phyloP scores from a whole-genome alignment of 2,329 filamentous ascomycete genomes.

The Neobulgaria alba region DNA sequence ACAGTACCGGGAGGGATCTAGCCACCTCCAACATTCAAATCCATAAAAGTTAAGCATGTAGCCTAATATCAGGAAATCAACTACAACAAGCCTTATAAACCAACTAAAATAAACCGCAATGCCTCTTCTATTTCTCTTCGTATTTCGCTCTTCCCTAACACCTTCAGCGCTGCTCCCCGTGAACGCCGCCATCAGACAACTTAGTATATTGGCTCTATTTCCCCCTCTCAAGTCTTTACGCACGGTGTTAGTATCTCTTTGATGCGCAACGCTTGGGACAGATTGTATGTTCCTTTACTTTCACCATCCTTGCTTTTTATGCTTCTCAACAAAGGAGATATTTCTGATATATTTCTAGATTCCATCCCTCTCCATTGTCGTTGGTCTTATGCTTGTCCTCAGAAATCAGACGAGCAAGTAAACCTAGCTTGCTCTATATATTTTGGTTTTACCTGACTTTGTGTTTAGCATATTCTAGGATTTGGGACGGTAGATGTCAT shows the following conservation, averaged over 20 bases:
- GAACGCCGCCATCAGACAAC: constrained; percentile 10
- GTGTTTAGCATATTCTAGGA: constrained; percentile 23
- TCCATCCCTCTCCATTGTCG: constrained; percentile 55
- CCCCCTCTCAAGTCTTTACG: too few species aligned
- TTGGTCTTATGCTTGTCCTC: constrained; percentile 60
- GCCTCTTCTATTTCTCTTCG: constrained; percentile 6
- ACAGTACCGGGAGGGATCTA: too few species aligned
- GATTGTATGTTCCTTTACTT: too few species aligned
- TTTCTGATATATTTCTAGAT: constrained; percentile 31
- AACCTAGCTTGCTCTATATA: too few species aligned
- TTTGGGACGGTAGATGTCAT: constrained; percentile 52
- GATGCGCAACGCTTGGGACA: too few species aligned
- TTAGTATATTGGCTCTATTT: constrained; percentile 7
- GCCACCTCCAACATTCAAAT: too few species aligned
- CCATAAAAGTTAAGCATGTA: too few species aligned
- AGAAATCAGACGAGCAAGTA: constrained; percentile 47
- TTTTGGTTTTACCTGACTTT: neutral
- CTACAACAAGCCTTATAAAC: too few species aligned
- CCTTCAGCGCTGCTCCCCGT: constrained; percentile 9
- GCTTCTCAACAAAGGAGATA: constrained; percentile 36
- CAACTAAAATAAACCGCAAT: too few species aligned
- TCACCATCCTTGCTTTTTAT: constrained; percentile 50
- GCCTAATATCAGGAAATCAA: too few species aligned
- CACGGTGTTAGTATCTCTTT: too few species aligned
- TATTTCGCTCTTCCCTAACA: constrained; percentile 18